Conservation (phyloP, 345 rosid genomes). For the Salix purpurea region DNA sequence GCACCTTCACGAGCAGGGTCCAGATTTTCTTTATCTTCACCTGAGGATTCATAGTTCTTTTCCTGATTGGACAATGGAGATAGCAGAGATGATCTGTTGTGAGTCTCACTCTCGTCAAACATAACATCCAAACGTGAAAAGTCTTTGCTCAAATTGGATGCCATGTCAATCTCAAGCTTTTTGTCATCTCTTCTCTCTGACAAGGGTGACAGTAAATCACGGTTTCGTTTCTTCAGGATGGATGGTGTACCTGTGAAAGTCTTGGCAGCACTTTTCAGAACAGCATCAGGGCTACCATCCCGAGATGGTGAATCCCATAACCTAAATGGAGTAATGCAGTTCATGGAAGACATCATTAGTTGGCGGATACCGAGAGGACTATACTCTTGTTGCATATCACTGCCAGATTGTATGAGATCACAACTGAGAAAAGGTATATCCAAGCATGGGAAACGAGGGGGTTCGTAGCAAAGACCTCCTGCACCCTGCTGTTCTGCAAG, state of each 20-base stretch:
- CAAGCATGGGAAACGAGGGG: slow-evolving; percentile 94
- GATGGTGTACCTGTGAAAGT: slow-evolving; percentile 75
- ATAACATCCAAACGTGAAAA: slow-evolving; percentile 84
- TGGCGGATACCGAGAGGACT: slow-evolving; percentile 99
- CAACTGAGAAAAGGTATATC: slow-evolving; percentile 94
- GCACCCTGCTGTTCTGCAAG: slow-evolving; percentile 41
- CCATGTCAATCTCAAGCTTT: slow-evolving; percentile 68
- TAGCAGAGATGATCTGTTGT: slow-evolving; percentile 23
- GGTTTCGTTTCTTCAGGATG: slow-evolving; percentile 77
- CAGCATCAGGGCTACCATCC: slow-evolving; percentile 68
- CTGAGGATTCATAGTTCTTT: slow-evolving; percentile 20
- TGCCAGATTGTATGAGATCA: slow-evolving; percentile 77
- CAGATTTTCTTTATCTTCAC: slow-evolving; percentile 56
- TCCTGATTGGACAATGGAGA: slow-evolving; percentile 36
- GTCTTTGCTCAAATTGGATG: slow-evolving; percentile 64
- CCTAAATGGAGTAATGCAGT: slow-evolving; percentile 79
- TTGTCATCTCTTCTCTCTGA: slow-evolving; percentile 75
- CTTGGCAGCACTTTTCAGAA: slow-evolving; percentile 72
- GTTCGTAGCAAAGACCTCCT: slow-evolving; percentile 88
- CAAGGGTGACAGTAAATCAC: slow-evolving; percentile 84
- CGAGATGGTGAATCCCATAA: slow-evolving; percentile 84
- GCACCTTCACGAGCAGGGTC: slow-evolving; percentile 22
- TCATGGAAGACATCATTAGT: slow-evolving; percentile 79
- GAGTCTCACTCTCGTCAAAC: slow-evolving; percentile 51
- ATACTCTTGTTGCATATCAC: slow-evolving; percentile 82